Evolutionary conservation across 2,329 filamentous ascomycete species (phyloP), one percentile per base, ranked within the genome.

Genomic region (Colletotrichum plurivorum): DNA sequence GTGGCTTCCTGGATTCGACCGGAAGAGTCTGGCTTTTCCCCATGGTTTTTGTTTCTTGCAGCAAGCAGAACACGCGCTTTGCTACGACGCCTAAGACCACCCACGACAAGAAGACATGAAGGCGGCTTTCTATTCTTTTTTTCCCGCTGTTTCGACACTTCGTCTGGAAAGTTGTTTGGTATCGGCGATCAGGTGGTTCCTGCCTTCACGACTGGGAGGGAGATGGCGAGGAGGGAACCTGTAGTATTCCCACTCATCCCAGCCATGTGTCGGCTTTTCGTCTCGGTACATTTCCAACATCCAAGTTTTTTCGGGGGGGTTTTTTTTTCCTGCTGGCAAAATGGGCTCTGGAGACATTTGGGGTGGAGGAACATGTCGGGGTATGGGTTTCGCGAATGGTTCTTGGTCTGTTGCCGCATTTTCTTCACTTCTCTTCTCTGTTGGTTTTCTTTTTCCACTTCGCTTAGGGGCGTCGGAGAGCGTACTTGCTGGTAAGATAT

Each of bases 401-500:
- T 36, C 10, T 36, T 12, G 31, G 10, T 36, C 10, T 10, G 31
- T 36, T 36, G 8, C 31, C 10, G 31, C 31, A 36, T 43, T 18
- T 56, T 48, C 18, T 56, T 41, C 52, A 48, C n/a, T 61, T 22
- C 22, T 36, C 18, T 55, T 63, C n/a, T 20, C 18, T 51, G 18
- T 36, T 20, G 20, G 7, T 62, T 55, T 16, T 12, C 2, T 39
- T 45, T 45, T 36, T 53, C 51, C 54, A 39, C 43, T 55, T 60
- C 22, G 31, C 31, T 36, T 36, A 36, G 53, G 55, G 62, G 55
- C 62, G 62, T 69, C 66, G 62, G 51, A 69, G 66, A 69, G 66
- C 66, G 66, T 66, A 66, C 62, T 66, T 66, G 55, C 66, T 66
- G 66, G 55, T 60, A 43, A 66, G 60, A 66, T 66, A 66, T 69